Conservation (phyloP, 768 basidiomycete species). For the Steccherinum ochraceum region DNA sequence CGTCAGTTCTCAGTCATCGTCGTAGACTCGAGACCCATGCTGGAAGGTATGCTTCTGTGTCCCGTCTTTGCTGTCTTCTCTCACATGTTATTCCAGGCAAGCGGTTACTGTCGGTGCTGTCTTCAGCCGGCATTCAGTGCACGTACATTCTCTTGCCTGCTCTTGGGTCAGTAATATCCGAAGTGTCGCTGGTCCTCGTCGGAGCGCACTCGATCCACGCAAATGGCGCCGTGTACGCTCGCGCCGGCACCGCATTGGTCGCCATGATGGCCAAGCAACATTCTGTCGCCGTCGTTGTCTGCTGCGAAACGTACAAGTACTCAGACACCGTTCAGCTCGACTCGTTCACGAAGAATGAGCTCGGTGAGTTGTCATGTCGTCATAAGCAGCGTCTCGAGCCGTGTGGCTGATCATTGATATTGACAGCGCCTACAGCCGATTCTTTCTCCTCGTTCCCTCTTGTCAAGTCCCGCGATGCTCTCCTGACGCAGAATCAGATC, state of each 20-base stretch:
- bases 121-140: slow-evolving; percentile 67
- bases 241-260: slow-evolving; percentile 92
- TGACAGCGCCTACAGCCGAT: slow-evolving; percentile 24
- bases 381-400: background rate
- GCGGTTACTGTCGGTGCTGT: slow-evolving; percentile 62
- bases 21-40: slow-evolving; percentile 90
- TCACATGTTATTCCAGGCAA: slow-evolving; percentile 49
- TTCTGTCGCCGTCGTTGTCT: slow-evolving; percentile 90
- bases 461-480: slow-evolving; percentile 25
- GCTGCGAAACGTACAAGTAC: slow-evolving; percentile 98
- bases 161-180: slow-evolving; percentile 69
- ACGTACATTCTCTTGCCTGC: slow-evolving; percentile 92
- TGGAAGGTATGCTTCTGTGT: slow-evolving; percentile 60
- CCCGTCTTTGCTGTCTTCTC: slow-evolving; percentile 1
- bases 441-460: slow-evolving; percentile 27
- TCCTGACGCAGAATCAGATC: slow-evolving; percentile 26
- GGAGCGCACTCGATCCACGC: slow-evolving; percentile 94
- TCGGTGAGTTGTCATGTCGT: slow-evolving; percentile 48
- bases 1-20: slow-evolving; percentile 86
- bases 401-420: background rate
- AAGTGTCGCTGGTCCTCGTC: slow-evolving; percentile 79
- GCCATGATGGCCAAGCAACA: slow-evolving; percentile 93
- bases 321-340: slow-evolving; percentile 90
- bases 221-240: slow-evolving; percentile 89
- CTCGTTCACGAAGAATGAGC: slow-evolving; percentile 92